A percentile compares a stretch with the other conserved stretches of the same genome.
These are phyloP conservation scores for Laguncularia racemosa DNA, from an alignment of 345 rosid species.

Conservation along the genomic window DNA sequence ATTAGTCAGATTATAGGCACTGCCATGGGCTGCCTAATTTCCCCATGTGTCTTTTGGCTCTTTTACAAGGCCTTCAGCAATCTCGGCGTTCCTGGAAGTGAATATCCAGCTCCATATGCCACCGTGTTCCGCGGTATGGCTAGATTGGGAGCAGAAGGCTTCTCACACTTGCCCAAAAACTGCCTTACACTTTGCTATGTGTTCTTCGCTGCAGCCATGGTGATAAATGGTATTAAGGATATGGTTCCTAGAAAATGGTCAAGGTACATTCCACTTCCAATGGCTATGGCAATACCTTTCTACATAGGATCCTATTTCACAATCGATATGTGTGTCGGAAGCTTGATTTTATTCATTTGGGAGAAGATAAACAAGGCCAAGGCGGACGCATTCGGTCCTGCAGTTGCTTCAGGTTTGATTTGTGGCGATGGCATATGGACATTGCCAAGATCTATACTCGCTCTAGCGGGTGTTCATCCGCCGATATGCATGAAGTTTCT, in stretches of 20 bases:
- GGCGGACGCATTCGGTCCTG: slow-evolving; percentile 64
- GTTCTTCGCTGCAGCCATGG: slow-evolving; percentile 51
- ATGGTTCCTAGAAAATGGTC: slow-evolving; percentile 26
- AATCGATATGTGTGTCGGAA: slow-evolving; percentile 79
- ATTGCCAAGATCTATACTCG: slow-evolving; percentile 59
- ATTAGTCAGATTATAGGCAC: slow-evolving; percentile 76
- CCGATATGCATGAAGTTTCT: slow-evolving; percentile 89
- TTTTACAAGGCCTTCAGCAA: slow-evolving; percentile 64
- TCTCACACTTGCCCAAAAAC: slow-evolving; percentile 60
- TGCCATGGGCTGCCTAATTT: slow-evolving; percentile 71
- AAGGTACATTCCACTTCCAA: slow-evolving; percentile 56
- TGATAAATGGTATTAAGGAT: slow-evolving; percentile 48
- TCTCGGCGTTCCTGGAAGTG: slow-evolving; percentile 37
- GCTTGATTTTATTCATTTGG: slow-evolving; percentile 69
- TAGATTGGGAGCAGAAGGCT: slow-evolving; percentile 60
- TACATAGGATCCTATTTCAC: slow-evolving; percentile 75
- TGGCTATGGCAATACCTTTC: slow-evolving; percentile 93
- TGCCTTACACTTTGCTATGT: slow-evolving; percentile 57
- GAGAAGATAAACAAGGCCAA: slow-evolving; percentile 45
- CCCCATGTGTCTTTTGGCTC: slow-evolving; percentile 79
- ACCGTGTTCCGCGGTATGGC: slow-evolving; percentile 53
- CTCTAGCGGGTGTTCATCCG: slow-evolving; percentile 49
- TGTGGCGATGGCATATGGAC: slow-evolving; percentile 85
- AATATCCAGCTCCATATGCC: slow-evolving; percentile 66
- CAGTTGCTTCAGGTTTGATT: slow-evolving; percentile 81